Evolutionary conservation across 345 rosid species (phyloP).

Genomic region (Aegle marmelos): DNA sequence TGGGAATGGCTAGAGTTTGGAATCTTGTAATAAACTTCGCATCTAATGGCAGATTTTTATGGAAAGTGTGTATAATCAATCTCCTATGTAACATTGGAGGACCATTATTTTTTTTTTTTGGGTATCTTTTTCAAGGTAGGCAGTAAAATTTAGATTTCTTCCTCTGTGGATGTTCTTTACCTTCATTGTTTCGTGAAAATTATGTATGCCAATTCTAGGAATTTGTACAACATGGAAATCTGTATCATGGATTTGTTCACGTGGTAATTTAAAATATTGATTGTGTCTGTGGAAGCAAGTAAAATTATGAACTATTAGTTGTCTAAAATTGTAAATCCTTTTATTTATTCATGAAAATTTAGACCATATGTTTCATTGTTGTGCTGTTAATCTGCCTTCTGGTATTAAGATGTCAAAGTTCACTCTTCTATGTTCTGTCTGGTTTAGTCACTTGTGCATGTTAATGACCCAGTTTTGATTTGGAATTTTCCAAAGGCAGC

Average conservation of each 20-base stretch:
- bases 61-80: neutral
- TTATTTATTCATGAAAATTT: neutral
- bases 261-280: neutral
- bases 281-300: neutral
- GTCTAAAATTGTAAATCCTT: neutral
- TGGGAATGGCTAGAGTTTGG: neutral
- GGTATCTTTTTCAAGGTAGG: neutral
- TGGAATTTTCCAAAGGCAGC: slow-evolving; percentile 65
- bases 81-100: neutral
- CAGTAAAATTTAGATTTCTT: neutral
- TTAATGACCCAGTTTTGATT: slow-evolving; percentile 19
- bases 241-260: neutral
- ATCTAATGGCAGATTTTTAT: neutral
- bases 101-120: neutral
- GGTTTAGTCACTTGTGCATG: slow-evolving; percentile 9
- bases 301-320: too few species aligned
- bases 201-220: neutral
- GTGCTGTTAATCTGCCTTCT: neutral
- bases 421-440: neutral
- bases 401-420: neutral
- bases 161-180: neutral
- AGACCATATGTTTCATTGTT: neutral
- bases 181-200: neutral
- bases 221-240: neutral
- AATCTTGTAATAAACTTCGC: neutral